phyloP scores from a whole-genome alignment of 768 basidiomycete genomes.

The Pisolithus sp. region DNA sequence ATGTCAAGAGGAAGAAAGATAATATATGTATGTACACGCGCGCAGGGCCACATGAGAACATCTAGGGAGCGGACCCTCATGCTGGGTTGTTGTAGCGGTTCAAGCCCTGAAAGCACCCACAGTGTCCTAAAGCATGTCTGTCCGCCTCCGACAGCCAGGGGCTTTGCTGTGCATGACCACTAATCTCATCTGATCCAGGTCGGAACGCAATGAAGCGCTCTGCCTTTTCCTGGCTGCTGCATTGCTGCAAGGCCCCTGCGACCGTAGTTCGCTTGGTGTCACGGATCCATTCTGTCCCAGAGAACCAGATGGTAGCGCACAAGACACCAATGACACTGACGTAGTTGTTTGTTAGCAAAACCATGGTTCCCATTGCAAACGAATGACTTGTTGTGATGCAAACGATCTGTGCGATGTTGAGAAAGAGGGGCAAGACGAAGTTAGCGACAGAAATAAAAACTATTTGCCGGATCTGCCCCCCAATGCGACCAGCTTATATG shows the following conservation, averaged over 20 bases:
- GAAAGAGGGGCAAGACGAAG: slow-evolving; percentile 33
- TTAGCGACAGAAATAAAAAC: slow-evolving; percentile 32
- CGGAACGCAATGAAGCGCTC: too few species aligned
- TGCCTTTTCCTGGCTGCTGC: not conserved
- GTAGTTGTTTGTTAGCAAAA: slow-evolving; percentile 19
- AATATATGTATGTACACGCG: too few species aligned
- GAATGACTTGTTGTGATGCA: slow-evolving; percentile 10
- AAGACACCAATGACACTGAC: slow-evolving; percentile 31
- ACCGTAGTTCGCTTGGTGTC: not conserved
- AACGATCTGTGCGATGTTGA: slow-evolving; percentile 29
- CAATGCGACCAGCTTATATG: slow-evolving; percentile 10
- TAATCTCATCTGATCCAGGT: too few species aligned
- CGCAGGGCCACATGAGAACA: too few species aligned
- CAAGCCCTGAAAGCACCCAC: too few species aligned
- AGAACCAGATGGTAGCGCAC: slow-evolving; percentile 30
- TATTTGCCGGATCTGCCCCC: slow-evolving; percentile 23
- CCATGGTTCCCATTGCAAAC: not conserved
- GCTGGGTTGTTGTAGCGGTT: too few species aligned
- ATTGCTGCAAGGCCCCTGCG: not conserved
- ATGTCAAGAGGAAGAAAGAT: too few species aligned
- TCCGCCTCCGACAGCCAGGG: too few species aligned
- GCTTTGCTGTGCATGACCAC: too few species aligned
- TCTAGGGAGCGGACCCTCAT: too few species aligned
- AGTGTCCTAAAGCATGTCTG: too few species aligned
- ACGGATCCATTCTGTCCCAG: slow-evolving; percentile 2